Conservation (phyloP, 495 filamentous ascomycete genomes). For the Aspergillus sparsus region DNA sequence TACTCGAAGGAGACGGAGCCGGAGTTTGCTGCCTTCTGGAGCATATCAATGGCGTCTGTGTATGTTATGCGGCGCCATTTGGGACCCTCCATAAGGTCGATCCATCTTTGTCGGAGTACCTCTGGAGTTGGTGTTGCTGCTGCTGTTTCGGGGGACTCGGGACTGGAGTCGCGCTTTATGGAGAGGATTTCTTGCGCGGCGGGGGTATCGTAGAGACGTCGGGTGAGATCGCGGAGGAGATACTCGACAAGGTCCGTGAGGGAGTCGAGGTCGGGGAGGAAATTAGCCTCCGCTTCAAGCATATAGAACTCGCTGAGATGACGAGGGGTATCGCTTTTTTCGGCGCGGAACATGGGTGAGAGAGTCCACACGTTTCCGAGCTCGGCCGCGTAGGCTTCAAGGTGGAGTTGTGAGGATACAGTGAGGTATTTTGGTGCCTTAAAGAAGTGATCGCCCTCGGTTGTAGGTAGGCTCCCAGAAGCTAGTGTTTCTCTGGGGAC, state of each 20-base stretch:
- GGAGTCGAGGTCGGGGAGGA: constrained; percentile 64
- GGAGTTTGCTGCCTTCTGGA: constrained; percentile 60
- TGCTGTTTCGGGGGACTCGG: constrained; percentile 37
- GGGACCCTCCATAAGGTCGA: constrained; percentile 55
- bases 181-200: constrained; percentile 65
- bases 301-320: constrained; percentile 99
- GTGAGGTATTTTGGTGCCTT: constrained; percentile 90
- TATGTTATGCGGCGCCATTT: constrained; percentile 87
- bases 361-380: constrained; percentile 92
- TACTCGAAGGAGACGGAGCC: constrained; percentile 60
- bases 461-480: constrained; percentile 24
- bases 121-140: constrained; percentile 32
- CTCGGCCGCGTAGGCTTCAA: constrained; percentile 88
- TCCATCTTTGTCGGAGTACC: constrained; percentile 68
- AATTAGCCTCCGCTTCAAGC: constrained; percentile 88
- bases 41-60: constrained; percentile 67
- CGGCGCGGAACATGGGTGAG: constrained; percentile 90
- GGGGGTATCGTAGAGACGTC: constrained; percentile 53
- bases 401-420: constrained; percentile 90
- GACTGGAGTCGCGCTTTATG: constrained; percentile 35
- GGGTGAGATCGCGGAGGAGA: constrained; percentile 65
- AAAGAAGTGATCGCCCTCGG: constrained; percentile 64
- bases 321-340: constrained; percentile 89
- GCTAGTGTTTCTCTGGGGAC: constrained; percentile 40
- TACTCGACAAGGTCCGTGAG: constrained; percentile 80